Conservation (phyloP, 306 rosid species). For the Hippophae rhamnoides region DNA sequence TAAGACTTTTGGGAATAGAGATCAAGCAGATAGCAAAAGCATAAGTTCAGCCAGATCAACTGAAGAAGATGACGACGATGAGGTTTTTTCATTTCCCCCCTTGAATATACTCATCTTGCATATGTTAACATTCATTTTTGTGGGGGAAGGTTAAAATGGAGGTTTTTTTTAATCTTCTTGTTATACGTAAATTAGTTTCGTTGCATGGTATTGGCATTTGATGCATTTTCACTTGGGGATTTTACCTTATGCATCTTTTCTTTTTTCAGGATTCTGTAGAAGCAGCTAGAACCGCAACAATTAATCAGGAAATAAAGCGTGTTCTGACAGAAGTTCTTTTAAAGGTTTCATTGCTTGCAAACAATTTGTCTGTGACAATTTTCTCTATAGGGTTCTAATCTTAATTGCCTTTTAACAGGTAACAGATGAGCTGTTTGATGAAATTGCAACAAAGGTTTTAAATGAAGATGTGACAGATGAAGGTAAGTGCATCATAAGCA, state of each 20-base stretch:
- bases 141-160: not conserved
- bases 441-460: slow-evolving; percentile 81
- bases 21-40: slow-evolving; percentile 70
- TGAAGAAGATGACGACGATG: slow-evolving; percentile 92
- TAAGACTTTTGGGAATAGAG: slow-evolving; percentile 42
- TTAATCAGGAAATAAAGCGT: slow-evolving; percentile 83
- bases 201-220: not conserved
- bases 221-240: not conserved
- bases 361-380: slow-evolving; percentile 6
- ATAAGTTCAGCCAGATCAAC: slow-evolving; percentile 73
- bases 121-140: slow-evolving; percentile 3
- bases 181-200: not conserved
- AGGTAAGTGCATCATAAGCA: slow-evolving; percentile 34
- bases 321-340: slow-evolving; percentile 86
- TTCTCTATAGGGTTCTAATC: slow-evolving; percentile 10
- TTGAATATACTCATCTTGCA: not conserved
- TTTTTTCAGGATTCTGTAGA: slow-evolving; percentile 56
- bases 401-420: slow-evolving; percentile 47
- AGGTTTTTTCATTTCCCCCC: slow-evolving; percentile 39
- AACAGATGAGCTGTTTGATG: slow-evolving; percentile 93
- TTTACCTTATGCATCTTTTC: slow-evolving; percentile 5
- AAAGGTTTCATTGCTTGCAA: slow-evolving; percentile 47
- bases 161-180: no score
- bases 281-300: slow-evolving; percentile 70
- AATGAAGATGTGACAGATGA: slow-evolving; percentile 60